Evolutionary conservation across 352 stramenopile genomes (phyloP).

Genomic region (Globisporangium carolinianum): DNA sequence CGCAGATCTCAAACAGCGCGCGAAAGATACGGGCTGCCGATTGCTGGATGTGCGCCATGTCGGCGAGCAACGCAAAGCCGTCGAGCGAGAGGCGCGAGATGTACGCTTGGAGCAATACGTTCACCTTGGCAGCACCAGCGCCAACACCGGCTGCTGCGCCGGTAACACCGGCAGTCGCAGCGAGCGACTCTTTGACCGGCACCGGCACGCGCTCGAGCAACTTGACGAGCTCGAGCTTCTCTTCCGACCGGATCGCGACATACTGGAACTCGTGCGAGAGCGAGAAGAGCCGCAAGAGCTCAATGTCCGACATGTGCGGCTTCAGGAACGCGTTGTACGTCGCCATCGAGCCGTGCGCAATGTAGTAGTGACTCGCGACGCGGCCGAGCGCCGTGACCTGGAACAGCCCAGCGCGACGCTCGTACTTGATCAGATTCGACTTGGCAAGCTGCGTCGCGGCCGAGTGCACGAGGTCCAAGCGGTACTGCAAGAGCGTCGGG

Average conservation of each 20-base stretch:
- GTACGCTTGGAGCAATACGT: constrained; percentile 99
- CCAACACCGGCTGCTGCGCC: constrained; percentile 29
- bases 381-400: constrained; percentile 96
- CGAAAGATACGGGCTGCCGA: constrained; percentile 97
- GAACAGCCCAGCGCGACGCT: constrained; percentile 92
- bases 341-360: constrained; percentile 97
- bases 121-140: constrained; percentile 94
- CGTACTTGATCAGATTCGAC: constrained; percentile 97
- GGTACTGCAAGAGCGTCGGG: constrained; percentile 91
- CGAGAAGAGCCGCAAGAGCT: constrained; percentile 98
- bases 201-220: constrained; percentile 97
- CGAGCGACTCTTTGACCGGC: constrained; percentile 95
- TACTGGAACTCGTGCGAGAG: constrained; percentile 99
- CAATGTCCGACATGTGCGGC: constrained; percentile 99
- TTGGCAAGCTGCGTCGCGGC: constrained; percentile 95
- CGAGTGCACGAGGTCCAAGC: constrained; percentile 95
- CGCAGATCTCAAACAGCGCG: constrained; percentile 98
- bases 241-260: constrained; percentile 97
- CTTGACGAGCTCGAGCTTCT: constrained; percentile 98
- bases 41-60: constrained; percentile 99
- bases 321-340: constrained; percentile 98
- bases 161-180: constrained; percentile 31
- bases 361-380: constrained; percentile 99
- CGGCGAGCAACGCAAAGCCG: constrained; percentile 96
- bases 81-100: constrained; percentile 97